Conservation (phyloP, 495 filamentous ascomycete species). For the Penicillium pancosmium region DNA sequence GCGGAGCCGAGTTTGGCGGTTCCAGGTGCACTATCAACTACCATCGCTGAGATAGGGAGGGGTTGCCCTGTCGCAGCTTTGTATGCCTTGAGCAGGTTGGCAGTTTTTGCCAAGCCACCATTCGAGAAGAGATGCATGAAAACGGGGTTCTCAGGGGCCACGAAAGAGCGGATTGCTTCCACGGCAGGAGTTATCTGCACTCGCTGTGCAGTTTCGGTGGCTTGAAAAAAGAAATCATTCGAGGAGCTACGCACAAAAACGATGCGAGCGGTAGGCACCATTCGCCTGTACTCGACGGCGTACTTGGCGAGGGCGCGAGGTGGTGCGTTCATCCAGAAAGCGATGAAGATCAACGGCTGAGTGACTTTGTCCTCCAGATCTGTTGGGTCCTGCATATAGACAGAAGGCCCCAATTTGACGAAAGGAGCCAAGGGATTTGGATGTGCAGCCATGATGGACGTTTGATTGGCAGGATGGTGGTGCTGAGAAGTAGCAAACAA, state of each 20-base stretch:
- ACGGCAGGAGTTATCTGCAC: slow-evolving; percentile 42
- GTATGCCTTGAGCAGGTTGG: slow-evolving; percentile 39
- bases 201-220: slow-evolving; percentile 28
- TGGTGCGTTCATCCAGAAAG: slow-evolving; percentile 51
- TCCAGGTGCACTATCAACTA: slow-evolving; percentile 49
- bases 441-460: slow-evolving; percentile 10
- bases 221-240: slow-evolving; percentile 38
- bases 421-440: slow-evolving; percentile 25
- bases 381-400: slow-evolving; percentile 37
- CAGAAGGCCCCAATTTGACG: slow-evolving; percentile 33
- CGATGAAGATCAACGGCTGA: slow-evolving; percentile 35
- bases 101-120: slow-evolving; percentile 38
- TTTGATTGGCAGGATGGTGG: not conserved
- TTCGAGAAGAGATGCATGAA: slow-evolving; percentile 51
- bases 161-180: slow-evolving; percentile 31
- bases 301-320: slow-evolving; percentile 43
- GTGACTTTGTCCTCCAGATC: slow-evolving; percentile 7
- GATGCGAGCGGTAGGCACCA: slow-evolving; percentile 42
- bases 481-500: not conserved
- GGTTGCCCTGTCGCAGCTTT: slow-evolving; percentile 31
- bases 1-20: slow-evolving; percentile 28
- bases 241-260: slow-evolving; percentile 42
- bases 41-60: slow-evolving; percentile 37
- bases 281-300: slow-evolving; percentile 36
- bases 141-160: slow-evolving; percentile 28